These are phyloP conservation scores for Athelia sp. DNA, from an alignment of 1,284 basidiomycete genomes.

Conservation along the genomic window DNA sequence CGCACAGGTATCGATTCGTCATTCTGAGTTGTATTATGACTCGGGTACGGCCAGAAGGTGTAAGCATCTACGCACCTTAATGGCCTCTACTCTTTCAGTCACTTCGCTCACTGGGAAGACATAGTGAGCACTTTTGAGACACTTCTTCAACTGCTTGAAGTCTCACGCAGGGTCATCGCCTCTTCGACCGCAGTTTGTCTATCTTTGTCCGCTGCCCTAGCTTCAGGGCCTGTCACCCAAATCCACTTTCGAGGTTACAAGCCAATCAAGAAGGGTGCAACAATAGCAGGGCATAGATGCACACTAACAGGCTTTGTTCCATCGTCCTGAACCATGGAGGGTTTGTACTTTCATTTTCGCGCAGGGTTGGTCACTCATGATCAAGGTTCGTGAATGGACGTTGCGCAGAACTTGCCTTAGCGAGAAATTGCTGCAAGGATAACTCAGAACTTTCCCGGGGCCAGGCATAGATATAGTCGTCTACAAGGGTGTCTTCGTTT, in stretches of 20 bases:
- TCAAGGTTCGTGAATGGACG: neutral
- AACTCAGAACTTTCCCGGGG: neutral
- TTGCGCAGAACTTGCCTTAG: neutral
- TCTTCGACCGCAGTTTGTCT: conserved; percentile 38
- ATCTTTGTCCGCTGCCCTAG: conserved; percentile 17
- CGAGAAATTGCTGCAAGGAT: neutral
- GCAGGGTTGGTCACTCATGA: conserved; percentile 7
- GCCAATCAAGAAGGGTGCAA: neutral
- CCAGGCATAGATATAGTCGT: neutral
- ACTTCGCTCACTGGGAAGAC: conserved; percentile 45
- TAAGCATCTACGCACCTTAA: conserved; percentile 41
- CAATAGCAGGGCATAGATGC: neutral
- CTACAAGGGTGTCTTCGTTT: neutral
- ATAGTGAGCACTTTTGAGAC: too few relatives aligned
- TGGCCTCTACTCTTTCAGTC: conserved; percentile 49
- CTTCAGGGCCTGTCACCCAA: conserved; percentile 45
- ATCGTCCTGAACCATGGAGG: conserved; percentile 72
- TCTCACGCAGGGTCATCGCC: conserved; percentile 28
- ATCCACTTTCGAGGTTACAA: conserved; percentile 48
- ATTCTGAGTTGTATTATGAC: conserved; percentile 35
- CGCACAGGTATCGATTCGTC: conserved; percentile 60
- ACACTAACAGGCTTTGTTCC: conserved; percentile 61
- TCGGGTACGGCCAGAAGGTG: neutral
- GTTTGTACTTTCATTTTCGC: conserved; percentile 47
- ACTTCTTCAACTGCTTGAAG: too few relatives aligned